Percentiles rank a stretch among this genome's conserved stretches.
phyloP scores from a whole-genome alignment of 768 basidiomycete genomes.

The Termitomyces titanicus region DNA sequence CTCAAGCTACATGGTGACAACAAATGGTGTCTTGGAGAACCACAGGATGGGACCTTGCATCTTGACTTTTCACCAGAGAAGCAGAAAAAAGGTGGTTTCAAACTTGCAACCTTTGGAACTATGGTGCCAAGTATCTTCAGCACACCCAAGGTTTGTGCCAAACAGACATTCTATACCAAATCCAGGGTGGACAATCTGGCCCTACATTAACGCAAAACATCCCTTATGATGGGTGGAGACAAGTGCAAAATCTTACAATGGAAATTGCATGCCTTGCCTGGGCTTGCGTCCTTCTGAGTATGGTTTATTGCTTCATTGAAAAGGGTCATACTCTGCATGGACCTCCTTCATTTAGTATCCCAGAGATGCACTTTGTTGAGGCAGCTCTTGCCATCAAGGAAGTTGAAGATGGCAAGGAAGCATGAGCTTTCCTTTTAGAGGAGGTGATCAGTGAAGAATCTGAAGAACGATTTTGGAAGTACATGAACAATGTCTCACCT shows the following conservation, averaged over 20 bases:
- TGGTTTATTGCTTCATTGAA: constrained; percentile 16
- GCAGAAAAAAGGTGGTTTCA: constrained; percentile 7
- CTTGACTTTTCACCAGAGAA: constrained; percentile 1
- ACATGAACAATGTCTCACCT: constrained; percentile 19
- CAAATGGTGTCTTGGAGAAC: not conserved
- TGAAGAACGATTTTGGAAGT: constrained; percentile 19
- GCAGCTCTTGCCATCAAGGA: constrained; percentile 9
- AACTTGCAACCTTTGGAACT: constrained; percentile 4
- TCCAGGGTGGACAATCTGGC: not conserved
- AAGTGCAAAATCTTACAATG: constrained; percentile 14
- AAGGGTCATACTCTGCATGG: not conserved
- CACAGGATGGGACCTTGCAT: not conserved
- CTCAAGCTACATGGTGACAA: not conserved
- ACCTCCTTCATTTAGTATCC: constrained; percentile 8
- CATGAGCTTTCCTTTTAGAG: constrained; percentile 15
- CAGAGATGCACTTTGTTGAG: constrained; percentile 15
- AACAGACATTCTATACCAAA: constrained; percentile 13
- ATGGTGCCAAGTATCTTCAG: not conserved
- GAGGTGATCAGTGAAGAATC: constrained; percentile 12
- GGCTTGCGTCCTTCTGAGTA: constrained; percentile 15
- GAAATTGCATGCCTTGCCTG: constrained; percentile 20
- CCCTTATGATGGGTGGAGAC: constrained; percentile 11
- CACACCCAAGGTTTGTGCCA: constrained; percentile 3
- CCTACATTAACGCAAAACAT: constrained; percentile 1
- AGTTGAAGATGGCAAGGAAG: not conserved